Base-by-base conservation (phyloP, 2,329 filamentous ascomycete species). In the Cercospora brassicicola region DNA sequence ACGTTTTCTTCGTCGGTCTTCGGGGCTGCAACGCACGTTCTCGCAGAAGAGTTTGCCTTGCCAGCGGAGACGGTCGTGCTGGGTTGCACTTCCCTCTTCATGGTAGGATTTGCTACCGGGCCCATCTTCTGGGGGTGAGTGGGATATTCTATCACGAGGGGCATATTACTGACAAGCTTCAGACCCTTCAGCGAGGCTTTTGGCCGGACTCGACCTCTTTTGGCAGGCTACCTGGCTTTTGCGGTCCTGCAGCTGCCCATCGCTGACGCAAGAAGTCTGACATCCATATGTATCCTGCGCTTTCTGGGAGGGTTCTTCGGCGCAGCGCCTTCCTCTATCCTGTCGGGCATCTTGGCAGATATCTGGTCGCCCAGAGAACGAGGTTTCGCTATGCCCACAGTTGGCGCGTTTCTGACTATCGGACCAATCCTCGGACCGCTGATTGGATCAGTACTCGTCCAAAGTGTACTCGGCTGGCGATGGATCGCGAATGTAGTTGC, bases 351-450 rank as follows among this genome's bases (percentile, higher is more conserved):
- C 33, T 81, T 83, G 39, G 81, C 81, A 9, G 82, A 83, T 69
- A 81, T 82, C 70, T 84, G 82, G 66, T 68, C 76, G 0, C 79
- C 81, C 1, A 75, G 75, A 13, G 70, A 82, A 68, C 73, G 81
- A 61, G 81, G 81, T 61, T 68, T 83, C 56, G 89, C 89, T 0
- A 84, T 88, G 69, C 85, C 86, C 20, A 75, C 90, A 36, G 92
- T 91, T 73, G 86, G 89, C 7, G 83, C 87, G 10, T 88, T 88
- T 8, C 89, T 89, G 0, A 90, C 90, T 76, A 80, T 91, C 59
- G 90, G 89, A 0, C 70, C 90, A 0, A 85, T 79, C 62, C 86
- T 77, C 1, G 87, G 89, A 0, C 89, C 89, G 2, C 87, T 91
- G 51, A 23, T 71, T 45, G 73, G 81, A 3, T 81, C 82, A 3